Conservation (phyloP, 495 filamentous ascomycete species). For the Daldinia decipiens region DNA sequence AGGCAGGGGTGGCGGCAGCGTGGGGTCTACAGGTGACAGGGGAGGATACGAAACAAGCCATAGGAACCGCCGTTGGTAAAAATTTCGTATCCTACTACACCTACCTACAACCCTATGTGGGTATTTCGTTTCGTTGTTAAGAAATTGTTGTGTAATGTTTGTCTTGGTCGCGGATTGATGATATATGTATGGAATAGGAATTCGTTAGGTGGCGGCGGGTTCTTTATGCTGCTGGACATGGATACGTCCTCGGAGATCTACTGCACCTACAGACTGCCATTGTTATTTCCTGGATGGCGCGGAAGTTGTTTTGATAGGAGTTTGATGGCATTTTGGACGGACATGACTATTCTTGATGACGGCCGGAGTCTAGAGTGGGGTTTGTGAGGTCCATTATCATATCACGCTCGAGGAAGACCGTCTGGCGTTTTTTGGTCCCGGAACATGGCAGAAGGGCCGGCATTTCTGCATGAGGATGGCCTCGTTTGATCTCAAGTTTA, state of each 20-base stretch:
- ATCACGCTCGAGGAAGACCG: constrained; percentile 49
- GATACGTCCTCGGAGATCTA: constrained; percentile 32
- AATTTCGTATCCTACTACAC: not conserved
- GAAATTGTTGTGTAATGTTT: constrained; percentile 24
- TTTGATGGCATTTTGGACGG: constrained; percentile 34
- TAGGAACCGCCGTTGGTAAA: constrained; percentile 49
- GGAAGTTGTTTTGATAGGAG: constrained; percentile 32
- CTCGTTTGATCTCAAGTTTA: constrained; percentile 16
- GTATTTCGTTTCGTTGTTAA: constrained; percentile 20
- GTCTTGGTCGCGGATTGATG: constrained; percentile 8
- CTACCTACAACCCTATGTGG: not conserved
- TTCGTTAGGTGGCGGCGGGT: not conserved
- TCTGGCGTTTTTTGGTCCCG: constrained; percentile 41
- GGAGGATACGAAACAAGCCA: constrained; percentile 48
- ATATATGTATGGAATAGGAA: constrained; percentile 20
- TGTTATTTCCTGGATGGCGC: constrained; percentile 32
- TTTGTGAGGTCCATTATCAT: constrained; percentile 40
- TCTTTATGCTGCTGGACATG: constrained; percentile 13
- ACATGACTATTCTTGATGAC: constrained; percentile 31
- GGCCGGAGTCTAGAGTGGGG: constrained; percentile 49
- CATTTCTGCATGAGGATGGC: constrained; percentile 17
- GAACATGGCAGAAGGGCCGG: constrained; percentile 26
- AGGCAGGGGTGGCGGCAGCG: constrained; percentile 61
- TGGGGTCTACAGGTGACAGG: constrained; percentile 45
- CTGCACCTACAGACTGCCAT: constrained; percentile 39